Conservation (phyloP, 495 filamentous ascomycete species). For the Tuber microsphaerosporum region DNA sequence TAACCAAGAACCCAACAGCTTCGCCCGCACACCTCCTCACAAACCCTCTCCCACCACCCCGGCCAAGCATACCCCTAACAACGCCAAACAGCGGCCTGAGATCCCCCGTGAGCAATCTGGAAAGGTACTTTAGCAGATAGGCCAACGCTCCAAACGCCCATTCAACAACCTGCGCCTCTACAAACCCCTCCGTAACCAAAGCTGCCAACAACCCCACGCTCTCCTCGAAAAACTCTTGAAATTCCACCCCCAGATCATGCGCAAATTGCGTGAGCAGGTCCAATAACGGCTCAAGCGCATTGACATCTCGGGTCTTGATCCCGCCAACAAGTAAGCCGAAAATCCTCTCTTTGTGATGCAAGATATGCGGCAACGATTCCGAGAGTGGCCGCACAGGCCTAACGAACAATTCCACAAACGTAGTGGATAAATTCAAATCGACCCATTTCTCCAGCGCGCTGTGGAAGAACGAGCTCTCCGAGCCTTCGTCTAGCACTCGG, state of each 20-base stretch:
- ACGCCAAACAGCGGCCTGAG: constrained; percentile 73
- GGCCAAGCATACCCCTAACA: constrained; percentile 79
- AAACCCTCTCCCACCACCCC: constrained; percentile 68
- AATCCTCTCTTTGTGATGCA: constrained; percentile 79
- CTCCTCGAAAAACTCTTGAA: constrained; percentile 75
- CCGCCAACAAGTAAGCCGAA: constrained; percentile 68
- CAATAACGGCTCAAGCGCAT: constrained; percentile 76
- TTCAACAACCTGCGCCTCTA: constrained; percentile 50
- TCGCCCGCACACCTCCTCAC: constrained; percentile 89
- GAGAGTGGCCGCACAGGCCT: constrained; percentile 66
- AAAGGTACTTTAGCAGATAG: constrained; percentile 95
- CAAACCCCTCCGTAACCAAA: constrained; percentile 54
- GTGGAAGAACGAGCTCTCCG: constrained; percentile 69
- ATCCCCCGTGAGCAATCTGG: constrained; percentile 74
- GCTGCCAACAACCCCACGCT: constrained; percentile 61
- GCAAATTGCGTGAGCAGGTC: constrained; percentile 82
- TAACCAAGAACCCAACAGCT: constrained; percentile 84
- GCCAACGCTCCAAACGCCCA: constrained; percentile 94
- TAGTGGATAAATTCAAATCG: constrained; percentile 78
- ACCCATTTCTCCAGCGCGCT: constrained; percentile 77
- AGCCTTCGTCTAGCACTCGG: constrained; percentile 68
- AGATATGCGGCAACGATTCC: constrained; percentile 82
- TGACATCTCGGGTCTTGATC: constrained; percentile 65
- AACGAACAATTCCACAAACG: constrained; percentile 62
- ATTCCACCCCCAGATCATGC: constrained; percentile 77